Conservation (phyloP, 306 rosid species). For the Clitoria ternatea region DNA sequence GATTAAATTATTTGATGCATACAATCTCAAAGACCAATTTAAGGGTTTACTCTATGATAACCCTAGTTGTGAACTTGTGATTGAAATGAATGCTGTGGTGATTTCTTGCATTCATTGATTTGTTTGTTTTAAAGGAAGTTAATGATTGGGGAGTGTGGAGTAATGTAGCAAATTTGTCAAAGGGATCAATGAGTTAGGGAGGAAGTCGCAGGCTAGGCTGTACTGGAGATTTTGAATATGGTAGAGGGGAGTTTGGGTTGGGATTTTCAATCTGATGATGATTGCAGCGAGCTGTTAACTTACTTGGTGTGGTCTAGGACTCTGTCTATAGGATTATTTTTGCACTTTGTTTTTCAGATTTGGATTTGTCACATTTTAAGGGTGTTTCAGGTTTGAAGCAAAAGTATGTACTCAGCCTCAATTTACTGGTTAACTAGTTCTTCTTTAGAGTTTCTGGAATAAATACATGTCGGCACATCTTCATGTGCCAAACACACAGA, state of each 20-base stretch:
- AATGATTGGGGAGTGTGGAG: neutral
- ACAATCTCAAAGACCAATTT: too few species aligned
- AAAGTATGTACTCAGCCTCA: neutral
- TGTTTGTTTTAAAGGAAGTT: neutral
- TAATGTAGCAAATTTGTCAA: neutral
- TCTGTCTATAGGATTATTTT: neutral
- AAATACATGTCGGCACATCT: neutral
- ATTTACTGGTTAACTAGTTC: neutral
- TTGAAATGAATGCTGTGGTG: neutral
- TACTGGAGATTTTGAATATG: neutral
- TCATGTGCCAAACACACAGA: neutral
- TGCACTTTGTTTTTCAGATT: neutral
- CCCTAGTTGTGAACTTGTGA: conserved; percentile 23
- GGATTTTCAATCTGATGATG: neutral
- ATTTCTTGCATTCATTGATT: neutral
- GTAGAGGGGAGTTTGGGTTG: conserved; percentile 5
- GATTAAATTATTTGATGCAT: too few species aligned
- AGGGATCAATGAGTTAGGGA: neutral
- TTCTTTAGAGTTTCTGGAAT: neutral
- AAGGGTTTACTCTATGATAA: too few species aligned
- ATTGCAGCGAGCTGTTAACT: neutral
- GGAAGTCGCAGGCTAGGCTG: neutral
- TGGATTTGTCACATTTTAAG: neutral
- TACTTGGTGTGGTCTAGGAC: neutral
- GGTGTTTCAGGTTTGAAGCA: neutral